Base-by-base conservation (phyloP, 176 grass and related monocot species). In the Bonia amplexicaulis region DNA sequence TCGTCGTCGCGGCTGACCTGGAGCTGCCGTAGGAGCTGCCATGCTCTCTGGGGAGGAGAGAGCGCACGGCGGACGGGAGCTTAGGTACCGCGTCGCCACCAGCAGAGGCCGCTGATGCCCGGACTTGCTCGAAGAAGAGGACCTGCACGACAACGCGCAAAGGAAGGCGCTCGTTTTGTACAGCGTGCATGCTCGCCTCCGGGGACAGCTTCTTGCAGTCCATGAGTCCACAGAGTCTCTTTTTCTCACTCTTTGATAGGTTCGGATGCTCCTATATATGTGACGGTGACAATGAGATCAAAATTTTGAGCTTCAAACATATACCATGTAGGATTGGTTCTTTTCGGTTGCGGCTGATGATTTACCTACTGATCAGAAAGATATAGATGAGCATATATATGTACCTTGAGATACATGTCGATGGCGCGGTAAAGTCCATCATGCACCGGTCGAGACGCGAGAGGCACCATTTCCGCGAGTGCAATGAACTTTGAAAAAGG, bases 131-230 rank as follows among this genome's bases (percentile, higher is more conserved):
- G 51, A 96, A 99, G 88, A 96, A 99, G 77, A 99, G 93, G 52
- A 96, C 91, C 89, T 94, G 96, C 71, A 99, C 96, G 17, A 99
- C 96, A 11, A 99, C 71, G 17, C 96, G 96, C 40, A 99, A 83
- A 14, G 96, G 96, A 53, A 99, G 93, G 31, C 91, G 88, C 64
- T 99, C 96, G 46, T 99, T 99, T 83, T 96, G 96, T 60, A 99
- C 90, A 0, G 96, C 93, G 59, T 99, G 96, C 71, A 92, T 87
- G 91, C 91, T 92, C 27, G 96, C 91, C 49, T 96, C 91, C 1
- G 86, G 22, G 0, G 91, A 88, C 54, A 99, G 90, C 87, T 90
- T 99, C 79, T 87, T 94, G 86, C 93, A 99, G 86, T 96, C 93
- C 96, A 99, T 96, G 14, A 99, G 60, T 9, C 86, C 81, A 11